A percentile compares a stretch with the other conserved stretches of the same genome.
Conservation (phyloP, 2,329 filamentous ascomycete genomes). For the Epichloe hybrida region DNA sequence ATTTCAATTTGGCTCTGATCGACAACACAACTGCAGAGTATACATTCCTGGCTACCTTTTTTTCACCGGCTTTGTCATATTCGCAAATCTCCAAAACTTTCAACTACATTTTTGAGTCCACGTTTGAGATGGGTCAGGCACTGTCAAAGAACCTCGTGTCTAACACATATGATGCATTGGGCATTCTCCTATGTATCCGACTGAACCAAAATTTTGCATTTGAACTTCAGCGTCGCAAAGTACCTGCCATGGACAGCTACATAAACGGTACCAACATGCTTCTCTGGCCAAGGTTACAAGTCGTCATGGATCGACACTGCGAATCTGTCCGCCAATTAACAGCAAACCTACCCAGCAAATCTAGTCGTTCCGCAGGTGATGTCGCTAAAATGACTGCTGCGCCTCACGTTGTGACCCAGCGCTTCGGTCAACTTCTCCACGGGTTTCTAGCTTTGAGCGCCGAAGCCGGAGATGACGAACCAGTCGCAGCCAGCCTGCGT, state of each 20-base stretch:
- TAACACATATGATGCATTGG: constrained; percentile 70
- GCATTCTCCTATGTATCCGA: constrained; percentile 79
- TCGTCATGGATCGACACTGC: constrained; percentile 85
- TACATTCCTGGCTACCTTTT: constrained; percentile 83
- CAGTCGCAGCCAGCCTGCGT: constrained; percentile 66
- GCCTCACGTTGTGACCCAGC: constrained; percentile 82
- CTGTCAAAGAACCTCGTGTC: constrained; percentile 66
- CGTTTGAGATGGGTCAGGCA: constrained; percentile 67
- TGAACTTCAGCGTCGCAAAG: constrained; percentile 78
- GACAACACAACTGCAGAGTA: constrained; percentile 95
- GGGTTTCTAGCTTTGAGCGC: constrained; percentile 70
- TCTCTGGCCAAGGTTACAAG: constrained; percentile 89
- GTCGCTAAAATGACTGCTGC: constrained; percentile 57
- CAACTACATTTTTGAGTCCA: constrained; percentile 76
- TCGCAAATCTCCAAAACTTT: constrained; percentile 73
- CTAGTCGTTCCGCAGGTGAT: constrained; percentile 30
- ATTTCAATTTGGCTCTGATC: constrained; percentile 85
- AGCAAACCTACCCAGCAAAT: constrained; percentile 35
- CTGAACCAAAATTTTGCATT: constrained; percentile 92
- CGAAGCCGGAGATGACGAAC: constrained; percentile 91
- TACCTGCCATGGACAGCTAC: constrained; percentile 80
- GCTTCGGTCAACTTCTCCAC: constrained; percentile 87
- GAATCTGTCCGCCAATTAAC: constrained; percentile 62
- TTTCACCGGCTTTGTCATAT: constrained; percentile 63
- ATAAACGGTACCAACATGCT: constrained; percentile 93